Evolutionary conservation across 805 yeast species (phyloP), one percentile per base, ranked within the genome.

Genomic region (Myxozyma mucilagina): DNA sequence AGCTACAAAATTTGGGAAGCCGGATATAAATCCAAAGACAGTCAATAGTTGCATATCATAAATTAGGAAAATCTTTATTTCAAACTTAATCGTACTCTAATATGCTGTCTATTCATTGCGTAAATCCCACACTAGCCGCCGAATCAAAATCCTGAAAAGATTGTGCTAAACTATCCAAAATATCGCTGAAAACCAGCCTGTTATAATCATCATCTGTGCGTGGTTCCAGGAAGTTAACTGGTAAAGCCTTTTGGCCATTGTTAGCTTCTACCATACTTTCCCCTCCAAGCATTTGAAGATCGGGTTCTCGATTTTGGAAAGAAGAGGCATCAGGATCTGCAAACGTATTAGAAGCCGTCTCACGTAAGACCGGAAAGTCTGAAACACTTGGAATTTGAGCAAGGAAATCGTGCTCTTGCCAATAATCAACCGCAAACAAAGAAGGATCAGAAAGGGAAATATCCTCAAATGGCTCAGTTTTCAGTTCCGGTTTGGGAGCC

Each of bases 101-200:
- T 14, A 29, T 31, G n/a, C 3, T 13, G 20, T n/a, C 18, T 14
- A 6, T n/a, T 24, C 18, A 47, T 14, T 36, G 16, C 18, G 36
- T 45, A 47, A 60, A 62, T 20, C 66, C 64, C 1, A 60, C 60
- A 29, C 65, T 42, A 16, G 60, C 64, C 7, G 61, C 60, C 5
- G 61, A 60, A 47, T 62, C 66, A 45, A 62, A 62, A 6, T 58
- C 66, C 35, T 62, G 63, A 39, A 62, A 62, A 11, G 66, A 59
- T 47, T 51, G 58, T 3, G 64, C 54, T 36, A 62, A 24, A 39
- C 52, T 60, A 10, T 44, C 61, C 38, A 60, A 38, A 32, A 62
- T 20, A 44, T 62, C 61, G 3, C 48, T 55, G 47, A 62, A 61
- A 38, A 56, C n/a, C n/a, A 29, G 14, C 18, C 47, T 39, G n/a